phyloP scores from a whole-genome alignment of 2,329 filamentous ascomycete species.

The Scortechinia acanthostroma region DNA sequence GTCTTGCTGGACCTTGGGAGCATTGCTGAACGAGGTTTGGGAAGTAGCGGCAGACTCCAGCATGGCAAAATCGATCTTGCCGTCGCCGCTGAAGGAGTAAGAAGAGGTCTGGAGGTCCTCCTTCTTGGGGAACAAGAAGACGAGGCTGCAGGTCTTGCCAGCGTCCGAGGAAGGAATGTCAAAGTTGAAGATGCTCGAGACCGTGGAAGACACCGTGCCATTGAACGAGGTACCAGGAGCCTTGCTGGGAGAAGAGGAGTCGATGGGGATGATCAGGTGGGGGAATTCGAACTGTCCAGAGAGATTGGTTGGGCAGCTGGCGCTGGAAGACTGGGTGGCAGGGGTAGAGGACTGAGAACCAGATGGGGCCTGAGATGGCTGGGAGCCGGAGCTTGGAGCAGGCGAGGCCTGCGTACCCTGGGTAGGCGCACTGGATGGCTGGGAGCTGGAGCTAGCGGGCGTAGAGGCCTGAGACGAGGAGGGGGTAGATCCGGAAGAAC shows the following conservation, averaged over 20 bases:
- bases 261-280: slow-evolving; percentile 54
- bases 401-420: neutral
- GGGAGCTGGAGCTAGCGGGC: neutral
- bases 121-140: slow-evolving; percentile 57
- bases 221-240: slow-evolving; percentile 43
- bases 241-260: slow-evolving; percentile 40
- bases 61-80: slow-evolving; percentile 40
- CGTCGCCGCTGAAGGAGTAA: slow-evolving; percentile 44
- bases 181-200: slow-evolving; percentile 63
- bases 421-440: too few relatives aligned
- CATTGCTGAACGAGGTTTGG: slow-evolving; percentile 43
- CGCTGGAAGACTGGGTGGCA: too few relatives aligned
- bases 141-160: slow-evolving; percentile 52
- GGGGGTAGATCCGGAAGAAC: slow-evolving; percentile 5
- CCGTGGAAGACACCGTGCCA: slow-evolving; percentile 41
- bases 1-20: slow-evolving; percentile 33
- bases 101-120: slow-evolving; percentile 49
- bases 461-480: slow-evolving; percentile 5
- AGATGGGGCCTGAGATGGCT: slow-evolving; percentile 5
- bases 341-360: slow-evolving; percentile 5
- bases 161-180: slow-evolving; percentile 45
- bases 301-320: slow-evolving; percentile 33
- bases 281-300: slow-evolving; percentile 42
- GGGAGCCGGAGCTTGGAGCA: slow-evolving; percentile 6
- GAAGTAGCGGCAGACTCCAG: slow-evolving; percentile 34